Conservation (phyloP, 305 asterid genomes). For the Fraxinus latifolia region DNA sequence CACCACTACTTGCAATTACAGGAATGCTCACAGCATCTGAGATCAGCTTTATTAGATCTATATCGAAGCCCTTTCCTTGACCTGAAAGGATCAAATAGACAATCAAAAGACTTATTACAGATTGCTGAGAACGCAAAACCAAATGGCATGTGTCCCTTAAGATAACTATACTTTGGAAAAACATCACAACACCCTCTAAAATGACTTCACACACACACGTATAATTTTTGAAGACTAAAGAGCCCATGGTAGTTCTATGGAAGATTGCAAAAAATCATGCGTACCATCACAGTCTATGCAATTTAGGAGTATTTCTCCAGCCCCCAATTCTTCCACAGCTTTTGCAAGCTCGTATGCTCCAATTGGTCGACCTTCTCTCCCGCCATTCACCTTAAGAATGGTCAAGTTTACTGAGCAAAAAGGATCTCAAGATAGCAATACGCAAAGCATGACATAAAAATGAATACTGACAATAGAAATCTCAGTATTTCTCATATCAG, state of each 20-base stretch:
- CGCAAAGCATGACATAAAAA: background rate
- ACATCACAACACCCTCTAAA: background rate
- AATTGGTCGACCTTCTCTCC: conserved; percentile 89
- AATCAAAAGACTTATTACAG: background rate
- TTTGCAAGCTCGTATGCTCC: conserved; percentile 98
- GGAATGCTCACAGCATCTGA: conserved; percentile 91
- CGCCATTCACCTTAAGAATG: conserved; percentile 73
- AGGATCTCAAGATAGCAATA: conserved; percentile 3
- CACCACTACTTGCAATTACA: conserved; percentile 94
- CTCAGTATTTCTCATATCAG: background rate
- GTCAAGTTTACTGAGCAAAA: background rate
- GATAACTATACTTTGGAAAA: background rate
- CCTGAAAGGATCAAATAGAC: conserved; percentile 41
- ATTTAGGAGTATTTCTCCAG: conserved; percentile 92
- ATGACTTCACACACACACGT: background rate
- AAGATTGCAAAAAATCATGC: conserved; percentile 9
- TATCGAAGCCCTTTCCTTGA: conserved; percentile 88
- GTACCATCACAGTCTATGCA: conserved; percentile 96
- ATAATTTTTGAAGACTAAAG: background rate
- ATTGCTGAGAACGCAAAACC: background rate
- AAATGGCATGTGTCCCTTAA: background rate
- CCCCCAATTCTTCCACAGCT: conserved; percentile 93
- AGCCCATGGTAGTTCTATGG: background rate
- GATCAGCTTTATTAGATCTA: conserved; percentile 70
- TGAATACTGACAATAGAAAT: background rate